phyloP scores from a whole-genome alignment of 106 monocot genomes.

The Acorus gramineus region DNA sequence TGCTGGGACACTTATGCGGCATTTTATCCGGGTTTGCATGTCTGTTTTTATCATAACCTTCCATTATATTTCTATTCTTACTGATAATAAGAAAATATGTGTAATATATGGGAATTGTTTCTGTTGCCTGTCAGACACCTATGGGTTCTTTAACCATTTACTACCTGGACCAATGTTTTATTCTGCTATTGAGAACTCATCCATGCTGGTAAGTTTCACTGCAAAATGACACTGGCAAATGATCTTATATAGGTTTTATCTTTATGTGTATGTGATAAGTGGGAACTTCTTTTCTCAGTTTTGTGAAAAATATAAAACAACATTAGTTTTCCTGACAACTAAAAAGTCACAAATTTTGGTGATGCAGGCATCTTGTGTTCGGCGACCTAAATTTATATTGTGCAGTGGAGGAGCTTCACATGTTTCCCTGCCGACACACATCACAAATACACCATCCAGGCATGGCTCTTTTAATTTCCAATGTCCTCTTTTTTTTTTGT shows the following conservation, averaged over 20 bases:
- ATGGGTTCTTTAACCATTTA: constrained; percentile 79
- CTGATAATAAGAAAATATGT: not conserved
- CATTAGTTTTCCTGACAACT: too few species aligned
- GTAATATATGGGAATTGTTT: constrained; percentile 5
- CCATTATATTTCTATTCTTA: not conserved
- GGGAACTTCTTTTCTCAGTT: too few species aligned
- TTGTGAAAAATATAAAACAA: too few species aligned
- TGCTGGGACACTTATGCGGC: constrained; percentile 92
- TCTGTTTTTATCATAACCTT: constrained; percentile 27
- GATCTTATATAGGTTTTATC: too few species aligned
- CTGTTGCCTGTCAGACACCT: constrained; percentile 45
- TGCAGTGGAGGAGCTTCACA: constrained; percentile 82
- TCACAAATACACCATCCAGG: constrained; percentile 42
- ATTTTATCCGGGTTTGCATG: constrained; percentile 99
- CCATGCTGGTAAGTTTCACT: constrained; percentile 49
- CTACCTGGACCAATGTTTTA: constrained; percentile 79
- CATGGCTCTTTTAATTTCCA: constrained; percentile 2
- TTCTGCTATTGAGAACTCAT: constrained; percentile 70
- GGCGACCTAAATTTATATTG: constrained; percentile 85
- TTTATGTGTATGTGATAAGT: too few species aligned
- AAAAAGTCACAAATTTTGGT: not conserved
- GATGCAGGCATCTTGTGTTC: constrained; percentile 71
- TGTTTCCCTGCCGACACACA: constrained; percentile 77
- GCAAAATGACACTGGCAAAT: too few species aligned
- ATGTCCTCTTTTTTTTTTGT: constrained; percentile 4